Evolutionary conservation across 225 moss, liverwort and hornwort species (phyloP).

Genomic region (Bryoerythrophyllum caledonicum): DNA sequence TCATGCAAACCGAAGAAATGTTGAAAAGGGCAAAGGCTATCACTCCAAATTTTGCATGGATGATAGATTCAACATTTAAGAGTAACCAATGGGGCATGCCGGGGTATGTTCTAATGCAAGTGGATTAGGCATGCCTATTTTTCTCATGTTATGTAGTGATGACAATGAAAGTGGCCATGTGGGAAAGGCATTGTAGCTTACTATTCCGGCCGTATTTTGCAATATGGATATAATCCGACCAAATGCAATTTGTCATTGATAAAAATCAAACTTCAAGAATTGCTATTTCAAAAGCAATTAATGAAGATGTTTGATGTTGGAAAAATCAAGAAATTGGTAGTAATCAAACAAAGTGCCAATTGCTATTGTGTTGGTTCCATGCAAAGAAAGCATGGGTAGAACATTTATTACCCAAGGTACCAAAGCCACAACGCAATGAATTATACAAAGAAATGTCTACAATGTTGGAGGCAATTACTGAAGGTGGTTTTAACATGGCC

Average conservation of each 20-base stretch:
- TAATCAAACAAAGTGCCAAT: not conserved
- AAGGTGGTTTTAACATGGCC: not conserved
- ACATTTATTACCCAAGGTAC: not conserved
- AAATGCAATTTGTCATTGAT: not conserved
- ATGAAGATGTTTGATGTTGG: not conserved
- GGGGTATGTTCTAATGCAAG: no score
- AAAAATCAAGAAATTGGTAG: not conserved
- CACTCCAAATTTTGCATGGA: no score
- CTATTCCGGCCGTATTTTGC: not conserved
- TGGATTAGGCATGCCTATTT: not conserved
- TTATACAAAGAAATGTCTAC: not conserved
- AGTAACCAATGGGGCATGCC: no score
- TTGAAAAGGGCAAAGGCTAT: no score
- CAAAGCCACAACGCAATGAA: accelerated
- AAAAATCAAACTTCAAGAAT: not conserved
- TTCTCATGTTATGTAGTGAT: not conserved
- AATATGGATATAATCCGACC: not conserved
- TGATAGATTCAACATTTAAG: no score
- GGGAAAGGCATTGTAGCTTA: not conserved
- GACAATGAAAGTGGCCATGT: not conserved
- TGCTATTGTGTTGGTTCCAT: not conserved
- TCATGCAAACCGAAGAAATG: no score
- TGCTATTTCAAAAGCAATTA: not conserved
- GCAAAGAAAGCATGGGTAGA: not conserved
- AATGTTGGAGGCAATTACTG: not conserved